A percentile compares a stretch with the other conserved stretches of the same genome.
Conservation (phyloP, 2,329 filamentous ascomycete genomes). For the Fusarium foetens region DNA sequence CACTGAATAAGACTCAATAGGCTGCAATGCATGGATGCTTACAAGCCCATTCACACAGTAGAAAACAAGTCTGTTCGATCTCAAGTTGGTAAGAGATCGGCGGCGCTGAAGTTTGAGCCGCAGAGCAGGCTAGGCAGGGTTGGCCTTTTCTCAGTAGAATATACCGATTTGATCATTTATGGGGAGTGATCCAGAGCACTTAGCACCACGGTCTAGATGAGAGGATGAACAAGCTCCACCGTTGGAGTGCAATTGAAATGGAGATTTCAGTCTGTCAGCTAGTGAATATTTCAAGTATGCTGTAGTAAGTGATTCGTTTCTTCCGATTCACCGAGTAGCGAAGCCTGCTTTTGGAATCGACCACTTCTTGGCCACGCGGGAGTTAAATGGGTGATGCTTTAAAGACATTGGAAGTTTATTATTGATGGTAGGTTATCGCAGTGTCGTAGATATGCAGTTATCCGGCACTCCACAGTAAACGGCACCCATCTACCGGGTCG, state of each 20-base stretch:
- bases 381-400: not conserved
- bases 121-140: not conserved
- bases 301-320: not conserved
- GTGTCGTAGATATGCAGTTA: constrained; percentile 18
- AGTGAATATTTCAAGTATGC: not conserved
- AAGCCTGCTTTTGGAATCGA: not conserved
- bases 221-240: not conserved
- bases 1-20: not conserved
- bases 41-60: constrained; percentile 7
- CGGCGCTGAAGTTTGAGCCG: constrained; percentile 9
- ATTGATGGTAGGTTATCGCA: not conserved
- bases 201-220: not conserved
- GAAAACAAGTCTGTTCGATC: not conserved
- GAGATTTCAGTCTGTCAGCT: not conserved
- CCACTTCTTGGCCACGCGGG: not conserved
- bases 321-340: not conserved
- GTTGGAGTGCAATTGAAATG: not conserved
- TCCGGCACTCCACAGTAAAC: not conserved
- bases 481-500: constrained; percentile 24
- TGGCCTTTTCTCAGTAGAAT: not conserved
- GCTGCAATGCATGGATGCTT: not conserved
- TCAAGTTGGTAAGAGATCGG: not conserved
- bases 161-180: not conserved
- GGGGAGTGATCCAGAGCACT: constrained; percentile 4
- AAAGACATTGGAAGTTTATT: not conserved